Conservation (phyloP, 2,329 filamentous ascomycete species). For the Penicillium sp. region DNA sequence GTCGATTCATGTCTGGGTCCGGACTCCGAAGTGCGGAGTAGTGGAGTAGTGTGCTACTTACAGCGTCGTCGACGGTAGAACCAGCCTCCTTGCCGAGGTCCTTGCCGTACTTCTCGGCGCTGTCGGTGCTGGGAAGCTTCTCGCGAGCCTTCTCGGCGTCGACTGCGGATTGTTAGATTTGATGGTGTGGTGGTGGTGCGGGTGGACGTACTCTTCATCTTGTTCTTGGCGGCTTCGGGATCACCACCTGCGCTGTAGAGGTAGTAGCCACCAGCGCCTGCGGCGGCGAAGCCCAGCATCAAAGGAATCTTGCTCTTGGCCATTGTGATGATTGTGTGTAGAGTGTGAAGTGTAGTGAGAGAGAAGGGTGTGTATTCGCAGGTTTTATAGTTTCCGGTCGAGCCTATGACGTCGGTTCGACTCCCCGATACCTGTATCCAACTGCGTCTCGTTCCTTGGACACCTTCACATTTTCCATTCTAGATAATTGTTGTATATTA, state of each 20-base stretch:
- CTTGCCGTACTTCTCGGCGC: constrained; percentile 67
- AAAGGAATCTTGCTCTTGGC: constrained; percentile 39
- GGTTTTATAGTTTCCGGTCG: constrained; percentile 9
- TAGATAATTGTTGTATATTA: too few relatives aligned
- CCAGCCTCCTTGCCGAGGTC: constrained; percentile 63
- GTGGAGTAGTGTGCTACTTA: constrained; percentile 48
- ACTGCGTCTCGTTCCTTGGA: too few relatives aligned
- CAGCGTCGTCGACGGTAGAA: constrained; percentile 67
- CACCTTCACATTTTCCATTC: too few relatives aligned
- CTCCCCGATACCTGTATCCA: too few relatives aligned
- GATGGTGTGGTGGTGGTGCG: neutral
- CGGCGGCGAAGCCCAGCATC: constrained; percentile 59
- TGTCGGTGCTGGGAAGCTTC: constrained; percentile 64
- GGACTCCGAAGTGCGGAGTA: too few relatives aligned
- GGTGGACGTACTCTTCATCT: constrained; percentile 71
- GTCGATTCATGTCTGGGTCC: neutral
- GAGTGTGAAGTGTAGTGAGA: neutral
- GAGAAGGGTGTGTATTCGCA: neutral
- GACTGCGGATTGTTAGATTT: constrained; percentile 53
- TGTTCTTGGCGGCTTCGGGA: constrained; percentile 79
- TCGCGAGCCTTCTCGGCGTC: constrained; percentile 72
- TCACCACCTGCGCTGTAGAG: constrained; percentile 83
- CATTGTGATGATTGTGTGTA: constrained; percentile 26
- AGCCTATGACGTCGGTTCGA: constrained; percentile 22
- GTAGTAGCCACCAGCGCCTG: constrained; percentile 80